A percentile compares a stretch with the other conserved stretches of the same genome.
These are phyloP conservation scores for Achaetomium macrosporum DNA, from an alignment of 2,329 filamentous ascomycete species.

Conservation along the genomic window DNA sequence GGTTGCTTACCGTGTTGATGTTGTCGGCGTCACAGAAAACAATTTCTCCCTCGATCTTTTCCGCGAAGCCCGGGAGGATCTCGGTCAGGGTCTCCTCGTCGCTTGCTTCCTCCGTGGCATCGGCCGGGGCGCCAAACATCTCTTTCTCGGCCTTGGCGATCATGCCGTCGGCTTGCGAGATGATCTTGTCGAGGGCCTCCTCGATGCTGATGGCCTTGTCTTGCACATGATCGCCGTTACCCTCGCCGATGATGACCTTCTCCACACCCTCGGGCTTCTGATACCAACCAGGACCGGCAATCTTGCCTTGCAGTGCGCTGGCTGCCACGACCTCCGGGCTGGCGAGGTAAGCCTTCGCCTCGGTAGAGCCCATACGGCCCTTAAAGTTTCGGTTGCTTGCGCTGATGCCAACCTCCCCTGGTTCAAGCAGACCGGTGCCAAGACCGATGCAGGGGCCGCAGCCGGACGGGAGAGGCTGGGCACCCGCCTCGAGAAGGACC, in stretches of 20 bases:
- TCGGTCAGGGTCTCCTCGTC: constrained; percentile 50
- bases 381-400: constrained; percentile 88
- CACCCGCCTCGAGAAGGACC: constrained; percentile 72
- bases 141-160: constrained; percentile 49
- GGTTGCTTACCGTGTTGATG: constrained; percentile 58
- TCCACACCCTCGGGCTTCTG: constrained; percentile 61
- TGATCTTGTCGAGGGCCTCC: constrained; percentile 65
- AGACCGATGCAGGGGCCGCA: constrained; percentile 76
- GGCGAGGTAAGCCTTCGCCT: constrained; percentile 78
- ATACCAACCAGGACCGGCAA: constrained; percentile 74
- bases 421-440: constrained; percentile 65
- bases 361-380: constrained; percentile 76
- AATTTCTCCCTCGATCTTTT: constrained; percentile 77
- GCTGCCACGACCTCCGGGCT: constrained; percentile 91
- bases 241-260: constrained; percentile 65
- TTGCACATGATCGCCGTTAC: constrained; percentile 58
- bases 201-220: constrained; percentile 62
- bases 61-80: constrained; percentile 80
- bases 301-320: constrained; percentile 68
- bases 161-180: constrained; percentile 61
- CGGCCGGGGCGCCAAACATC: constrained; percentile 32
- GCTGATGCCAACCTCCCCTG: constrained; percentile 76
- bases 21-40: constrained; percentile 77
- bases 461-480: constrained; percentile 60
- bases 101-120: constrained; percentile 18